Evolutionary conservation across 129 eudicot genomes (phyloP).

Genomic region (Centrapalus pauciflorus): DNA sequence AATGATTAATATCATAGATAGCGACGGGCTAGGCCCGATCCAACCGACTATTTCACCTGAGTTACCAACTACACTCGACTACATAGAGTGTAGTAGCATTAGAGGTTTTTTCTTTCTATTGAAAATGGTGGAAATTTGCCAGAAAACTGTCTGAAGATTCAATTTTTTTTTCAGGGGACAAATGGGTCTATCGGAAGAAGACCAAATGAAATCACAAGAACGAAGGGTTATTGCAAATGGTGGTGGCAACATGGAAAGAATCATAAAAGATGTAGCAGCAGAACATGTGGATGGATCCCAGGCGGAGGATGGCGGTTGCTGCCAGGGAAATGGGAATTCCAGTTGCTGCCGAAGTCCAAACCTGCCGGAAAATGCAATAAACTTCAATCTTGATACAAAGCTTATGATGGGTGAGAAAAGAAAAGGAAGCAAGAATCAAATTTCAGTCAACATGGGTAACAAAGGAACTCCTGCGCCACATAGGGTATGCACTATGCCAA

Average conservation of each 20-base stretch:
- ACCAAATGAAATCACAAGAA: slow-evolving; percentile 68
- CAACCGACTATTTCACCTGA: slow-evolving; percentile 7
- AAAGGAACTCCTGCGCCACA: slow-evolving; percentile 38
- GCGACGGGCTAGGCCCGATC: neutral
- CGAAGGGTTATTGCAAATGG: slow-evolving; percentile 48
- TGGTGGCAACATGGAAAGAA: slow-evolving; percentile 32
- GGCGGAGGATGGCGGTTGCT: slow-evolving; percentile 43
- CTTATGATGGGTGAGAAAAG: slow-evolving; percentile 27
- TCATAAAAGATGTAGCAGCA: slow-evolving; percentile 7
- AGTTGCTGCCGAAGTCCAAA: slow-evolving; percentile 54
- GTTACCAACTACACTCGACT: slow-evolving; percentile 1
- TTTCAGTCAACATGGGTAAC: slow-evolving; percentile 37
- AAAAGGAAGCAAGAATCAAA: slow-evolving; percentile 50
- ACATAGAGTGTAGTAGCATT: neutral
- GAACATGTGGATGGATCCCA: slow-evolving; percentile 34
- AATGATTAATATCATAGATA: slow-evolving; percentile 17
- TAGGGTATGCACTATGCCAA: slow-evolving; percentile 71
- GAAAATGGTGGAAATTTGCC: neutral
- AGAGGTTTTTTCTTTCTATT: slow-evolving; percentile 1
- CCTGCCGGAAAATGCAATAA: slow-evolving; percentile 33
- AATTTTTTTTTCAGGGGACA: slow-evolving; percentile 69
- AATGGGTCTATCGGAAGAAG: slow-evolving; percentile 96
- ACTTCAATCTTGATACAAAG: slow-evolving; percentile 23
- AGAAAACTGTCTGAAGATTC: neutral
- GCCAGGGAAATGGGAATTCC: slow-evolving; percentile 51